These are phyloP conservation scores for Solanum virginianum DNA, from an alignment of 257 asterid genomes.

Conservation along the genomic window DNA sequence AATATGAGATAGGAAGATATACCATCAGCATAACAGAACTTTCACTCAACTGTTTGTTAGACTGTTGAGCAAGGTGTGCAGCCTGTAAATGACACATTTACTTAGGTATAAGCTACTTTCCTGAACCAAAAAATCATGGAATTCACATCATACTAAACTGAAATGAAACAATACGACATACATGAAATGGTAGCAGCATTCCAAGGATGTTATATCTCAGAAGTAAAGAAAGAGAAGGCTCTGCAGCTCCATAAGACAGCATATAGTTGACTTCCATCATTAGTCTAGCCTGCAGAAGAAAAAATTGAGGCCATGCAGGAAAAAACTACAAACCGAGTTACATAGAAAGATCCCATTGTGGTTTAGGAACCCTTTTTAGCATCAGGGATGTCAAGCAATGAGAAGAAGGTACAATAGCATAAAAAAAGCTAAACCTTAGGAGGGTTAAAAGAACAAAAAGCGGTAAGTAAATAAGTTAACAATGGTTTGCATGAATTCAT, in stretches of 20 bases:
- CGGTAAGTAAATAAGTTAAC: background rate
- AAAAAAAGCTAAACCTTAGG: background rate
- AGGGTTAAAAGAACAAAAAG: background rate
- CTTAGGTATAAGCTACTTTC: background rate
- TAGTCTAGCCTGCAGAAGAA: conserved; percentile 52
- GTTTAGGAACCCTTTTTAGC: background rate
- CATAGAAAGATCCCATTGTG: background rate
- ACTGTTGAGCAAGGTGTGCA: conserved; percentile 51
- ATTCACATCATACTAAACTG: background rate
- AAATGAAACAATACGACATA: conserved; percentile 21
- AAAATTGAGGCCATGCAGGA: background rate
- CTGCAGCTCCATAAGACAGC: conserved; percentile 97
- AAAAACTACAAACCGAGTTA: background rate
- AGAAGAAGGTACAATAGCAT: background rate
- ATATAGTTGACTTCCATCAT: conserved; percentile 69
- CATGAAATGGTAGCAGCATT: conserved; percentile 75
- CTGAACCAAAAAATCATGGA: background rate
- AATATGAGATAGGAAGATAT: conserved; percentile 1
- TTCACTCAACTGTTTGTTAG: conserved; percentile 17
- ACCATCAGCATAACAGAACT: conserved; percentile 69
- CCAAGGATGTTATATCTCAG: conserved; percentile 54
- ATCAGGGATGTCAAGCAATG: background rate
- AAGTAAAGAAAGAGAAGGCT: conserved; percentile 66
- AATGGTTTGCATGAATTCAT: background rate
- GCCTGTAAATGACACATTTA: conserved; percentile 36